A percentile compares a stretch with the other conserved stretches of the same genome.
These are phyloP conservation scores for Zoysia japonica DNA, from an alignment of 176 grass and related monocot species.

Conservation along the genomic window DNA sequence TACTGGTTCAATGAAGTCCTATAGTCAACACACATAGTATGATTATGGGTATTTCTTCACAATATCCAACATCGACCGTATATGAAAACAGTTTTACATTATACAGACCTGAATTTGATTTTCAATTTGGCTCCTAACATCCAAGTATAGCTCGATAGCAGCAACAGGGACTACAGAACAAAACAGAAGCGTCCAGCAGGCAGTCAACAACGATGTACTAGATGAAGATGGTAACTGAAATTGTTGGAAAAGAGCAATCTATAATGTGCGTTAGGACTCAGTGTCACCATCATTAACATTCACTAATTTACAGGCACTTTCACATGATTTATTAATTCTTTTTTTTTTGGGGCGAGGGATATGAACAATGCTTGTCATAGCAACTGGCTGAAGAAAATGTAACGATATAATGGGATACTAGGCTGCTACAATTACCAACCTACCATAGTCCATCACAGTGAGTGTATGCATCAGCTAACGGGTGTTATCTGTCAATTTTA, in stretches of 20 bases:
- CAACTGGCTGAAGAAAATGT: slow-evolving; percentile 12
- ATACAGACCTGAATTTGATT: slow-evolving; percentile 80
- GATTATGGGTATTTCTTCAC: slow-evolving; percentile 18
- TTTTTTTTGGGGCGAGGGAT: background rate
- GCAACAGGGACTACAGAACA: slow-evolving; percentile 65
- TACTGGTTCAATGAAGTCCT: slow-evolving; percentile 96
- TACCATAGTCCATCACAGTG: background rate
- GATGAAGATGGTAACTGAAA: slow-evolving; percentile 3
- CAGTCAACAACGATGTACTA: background rate
- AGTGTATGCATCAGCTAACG: background rate
- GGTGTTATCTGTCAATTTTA: slow-evolving; percentile 6
- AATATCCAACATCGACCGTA: slow-evolving; percentile 31
- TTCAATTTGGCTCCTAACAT: slow-evolving; percentile 80
- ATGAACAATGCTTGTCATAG: background rate
- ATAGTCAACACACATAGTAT: slow-evolving; percentile 29
- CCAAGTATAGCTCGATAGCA: slow-evolving; percentile 68
- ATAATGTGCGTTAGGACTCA: slow-evolving; percentile 1
- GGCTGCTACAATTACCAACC: background rate
- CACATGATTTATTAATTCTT: background rate
- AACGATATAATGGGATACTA: background rate
- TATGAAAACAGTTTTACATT: slow-evolving; percentile 25
- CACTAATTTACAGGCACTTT: slow-evolving; percentile 10
- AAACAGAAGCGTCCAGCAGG: slow-evolving; percentile 12
- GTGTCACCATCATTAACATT: background rate
- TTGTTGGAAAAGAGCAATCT: background rate